Base-by-base conservation (phyloP, 352 stramenopile species). In the Phytophthora megakarya region DNA sequence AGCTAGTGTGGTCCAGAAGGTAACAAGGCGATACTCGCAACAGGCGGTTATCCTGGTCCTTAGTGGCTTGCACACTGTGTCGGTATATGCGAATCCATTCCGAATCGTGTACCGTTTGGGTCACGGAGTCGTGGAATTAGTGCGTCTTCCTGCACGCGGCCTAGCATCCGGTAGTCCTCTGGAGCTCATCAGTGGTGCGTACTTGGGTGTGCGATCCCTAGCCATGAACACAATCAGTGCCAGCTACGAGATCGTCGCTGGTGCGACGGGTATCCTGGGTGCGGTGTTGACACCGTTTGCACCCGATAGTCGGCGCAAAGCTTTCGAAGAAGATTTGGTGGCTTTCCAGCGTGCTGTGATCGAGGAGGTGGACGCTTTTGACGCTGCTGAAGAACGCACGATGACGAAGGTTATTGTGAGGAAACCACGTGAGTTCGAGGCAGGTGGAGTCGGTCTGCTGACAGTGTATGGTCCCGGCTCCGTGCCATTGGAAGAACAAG, bases 161-260 rank as follows among this genome's bases (percentile, higher is more conserved):
- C 61, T 96, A 35, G 86, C 84, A 4, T 95, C 86, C 0, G 88
- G 88, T 19, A 95, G 84, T 45, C 88, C 88, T 2, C 75, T 96
- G 10, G 88, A 96, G 57, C 62, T 96, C 12, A 77, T 96, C 58
- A 93, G 77, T 58, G 88, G 88, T 5, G 69, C 88, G 11, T 96
- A 96, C 50, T 66, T 96, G 15, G 88, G 88, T 45, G 84, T 96
- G 5, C 81, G 86, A 6, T 94, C 86, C 12, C 67, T 96, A 21
- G 88, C 84, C 1, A 96, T 95, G 88, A 96, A 96, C 52, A 88
- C 81, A 5, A 96, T 96, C 66, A 96, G 88, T 60, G 88, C 86
- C 18, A 90, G 86, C 9, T 96, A 96, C 62, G 88, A 96, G 65
- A 93, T 94, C 46, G 81, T 96, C 8, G 88, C 88, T 0, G 88